Evolutionary conservation across 495 filamentous ascomycete genomes (phyloP).

Genomic region (Trichocladium uniseriatum): DNA sequence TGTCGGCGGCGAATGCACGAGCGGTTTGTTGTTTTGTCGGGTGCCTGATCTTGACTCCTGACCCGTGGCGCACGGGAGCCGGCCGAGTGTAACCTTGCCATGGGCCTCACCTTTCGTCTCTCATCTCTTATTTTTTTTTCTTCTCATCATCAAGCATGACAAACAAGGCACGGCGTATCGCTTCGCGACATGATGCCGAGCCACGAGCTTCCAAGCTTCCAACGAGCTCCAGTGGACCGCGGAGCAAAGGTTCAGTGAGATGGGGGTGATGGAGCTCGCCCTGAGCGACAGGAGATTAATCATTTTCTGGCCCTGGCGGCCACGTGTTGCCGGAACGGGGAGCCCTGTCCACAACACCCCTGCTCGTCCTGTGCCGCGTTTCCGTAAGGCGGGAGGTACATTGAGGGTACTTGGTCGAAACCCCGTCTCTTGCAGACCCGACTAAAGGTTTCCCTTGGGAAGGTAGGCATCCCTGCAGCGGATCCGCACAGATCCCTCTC

Average conservation of each 20-base stretch:
- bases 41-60: too few relatives aligned
- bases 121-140: neutral
- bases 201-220: too few relatives aligned
- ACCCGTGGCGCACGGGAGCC: slow-evolving; percentile 6
- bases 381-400: slow-evolving; percentile 8
- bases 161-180: too few relatives aligned
- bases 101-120: neutral
- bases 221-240: too few relatives aligned
- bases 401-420: slow-evolving; percentile 5
- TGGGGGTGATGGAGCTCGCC: too few relatives aligned
- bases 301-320: slow-evolving; percentile 33
- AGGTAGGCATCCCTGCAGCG: slow-evolving; percentile 6
- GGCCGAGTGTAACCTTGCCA: slow-evolving; percentile 15
- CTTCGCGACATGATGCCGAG: neutral
- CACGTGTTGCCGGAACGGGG: slow-evolving; percentile 28
- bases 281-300: slow-evolving; percentile 27
- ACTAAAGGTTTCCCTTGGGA: too few relatives aligned
- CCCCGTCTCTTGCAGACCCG: neutral
- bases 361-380: slow-evolving; percentile 4
- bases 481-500: slow-evolving; percentile 10
- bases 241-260: too few relatives aligned
- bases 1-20: too few relatives aligned
- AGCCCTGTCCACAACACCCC: slow-evolving; percentile 1
- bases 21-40: neutral
- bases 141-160: too few relatives aligned